Conservation (phyloP, 176 grass and related monocot species). For the Musa itinerans region DNA sequence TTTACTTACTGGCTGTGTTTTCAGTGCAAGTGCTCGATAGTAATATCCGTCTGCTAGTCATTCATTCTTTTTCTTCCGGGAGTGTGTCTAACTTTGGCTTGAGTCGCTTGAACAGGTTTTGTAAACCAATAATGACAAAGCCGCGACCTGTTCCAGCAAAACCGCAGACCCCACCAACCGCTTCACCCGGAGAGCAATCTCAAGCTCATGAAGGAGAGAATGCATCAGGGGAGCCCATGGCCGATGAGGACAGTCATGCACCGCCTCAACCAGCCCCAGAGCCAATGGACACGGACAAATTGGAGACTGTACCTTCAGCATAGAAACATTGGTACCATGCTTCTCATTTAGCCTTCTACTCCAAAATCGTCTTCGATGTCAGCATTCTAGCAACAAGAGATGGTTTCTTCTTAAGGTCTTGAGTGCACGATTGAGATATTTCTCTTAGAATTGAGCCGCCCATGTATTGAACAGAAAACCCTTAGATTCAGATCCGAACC, state of each 20-base stretch:
- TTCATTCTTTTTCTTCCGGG: background rate
- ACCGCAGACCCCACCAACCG: constrained; percentile 37
- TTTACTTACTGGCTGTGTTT: background rate
- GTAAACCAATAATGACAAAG: constrained; percentile 87
- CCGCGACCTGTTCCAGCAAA: constrained; percentile 38
- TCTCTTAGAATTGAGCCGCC: background rate
- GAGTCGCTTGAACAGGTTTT: constrained; percentile 39
- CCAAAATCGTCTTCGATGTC: background rate
- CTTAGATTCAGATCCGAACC: too few relatives aligned
- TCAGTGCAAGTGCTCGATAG: background rate
- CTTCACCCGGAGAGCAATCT: constrained; percentile 25
- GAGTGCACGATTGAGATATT: background rate
- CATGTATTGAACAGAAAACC: background rate
- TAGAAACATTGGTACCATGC: background rate
- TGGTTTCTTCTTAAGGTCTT: background rate
- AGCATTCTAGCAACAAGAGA: background rate
- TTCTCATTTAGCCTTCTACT: background rate
- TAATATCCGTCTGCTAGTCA: background rate
- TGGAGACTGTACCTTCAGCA: constrained; percentile 11
- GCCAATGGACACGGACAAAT: constrained; percentile 56
- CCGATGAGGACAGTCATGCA: constrained; percentile 15
- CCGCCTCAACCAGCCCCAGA: background rate
- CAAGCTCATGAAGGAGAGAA: constrained; percentile 23
- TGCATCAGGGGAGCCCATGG: background rate
- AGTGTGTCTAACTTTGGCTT: background rate